Conservation (phyloP, 495 filamentous ascomycete genomes). For the Penicillium atrosanguineum region DNA sequence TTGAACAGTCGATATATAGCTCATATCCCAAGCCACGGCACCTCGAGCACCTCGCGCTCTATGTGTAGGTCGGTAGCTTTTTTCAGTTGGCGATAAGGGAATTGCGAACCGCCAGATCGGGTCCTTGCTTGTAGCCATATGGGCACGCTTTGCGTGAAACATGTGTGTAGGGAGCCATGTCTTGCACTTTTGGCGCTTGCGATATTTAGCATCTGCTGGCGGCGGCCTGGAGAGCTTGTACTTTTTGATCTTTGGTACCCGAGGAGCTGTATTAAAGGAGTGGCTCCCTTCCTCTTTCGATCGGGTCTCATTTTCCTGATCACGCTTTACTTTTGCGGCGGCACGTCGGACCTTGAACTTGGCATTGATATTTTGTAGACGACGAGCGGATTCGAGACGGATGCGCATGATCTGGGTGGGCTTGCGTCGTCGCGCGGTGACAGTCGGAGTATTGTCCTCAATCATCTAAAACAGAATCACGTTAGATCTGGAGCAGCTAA, state of each 20-base stretch:
- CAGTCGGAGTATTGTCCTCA: conserved; percentile 88
- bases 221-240: conserved; percentile 66
- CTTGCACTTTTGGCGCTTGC: conserved; percentile 84
- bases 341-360: conserved; percentile 52
- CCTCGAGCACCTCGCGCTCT: conserved; percentile 68
- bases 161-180: conserved; percentile 94
- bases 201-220: conserved; percentile 66
- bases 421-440: conserved; percentile 68
- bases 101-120: conserved; percentile 89
- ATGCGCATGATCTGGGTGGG: conserved; percentile 68
- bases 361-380: conserved; percentile 60
- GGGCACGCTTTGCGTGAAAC: conserved; percentile 89
- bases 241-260: conserved; percentile 67
- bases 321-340: conserved; percentile 30
- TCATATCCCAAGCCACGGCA: conserved; percentile 87
- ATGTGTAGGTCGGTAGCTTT: conserved; percentile 85
- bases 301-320: conserved; percentile 30
- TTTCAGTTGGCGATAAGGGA: conserved; percentile 79
- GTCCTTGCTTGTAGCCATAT: conserved; percentile 73
- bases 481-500: neutral
- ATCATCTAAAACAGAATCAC: conserved; percentile 52
- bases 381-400: conserved; percentile 78
- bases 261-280: conserved; percentile 40
- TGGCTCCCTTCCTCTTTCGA: conserved; percentile 37
- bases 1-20: conserved; percentile 85